These are phyloP conservation scores for Prunus salicina DNA, from an alignment of 306 rosid species.

Conservation along the genomic window DNA sequence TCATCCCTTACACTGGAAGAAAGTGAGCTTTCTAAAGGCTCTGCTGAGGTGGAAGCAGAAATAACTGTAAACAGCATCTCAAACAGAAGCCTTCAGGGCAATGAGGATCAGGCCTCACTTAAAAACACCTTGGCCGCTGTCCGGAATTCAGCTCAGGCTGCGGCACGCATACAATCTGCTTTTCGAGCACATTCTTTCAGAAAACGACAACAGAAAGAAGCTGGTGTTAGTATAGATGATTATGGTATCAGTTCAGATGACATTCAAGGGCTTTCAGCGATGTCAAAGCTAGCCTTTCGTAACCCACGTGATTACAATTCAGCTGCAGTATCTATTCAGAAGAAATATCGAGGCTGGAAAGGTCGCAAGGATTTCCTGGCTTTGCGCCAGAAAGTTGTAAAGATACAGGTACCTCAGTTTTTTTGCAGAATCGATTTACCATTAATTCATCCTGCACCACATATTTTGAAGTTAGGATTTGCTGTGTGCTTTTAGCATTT, in stretches of 20 bases:
- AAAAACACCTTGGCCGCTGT: constrained; percentile 68
- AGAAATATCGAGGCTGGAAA: constrained; percentile 89
- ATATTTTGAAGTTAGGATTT: background rate
- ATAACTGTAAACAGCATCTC: constrained; percentile 50
- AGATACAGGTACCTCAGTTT: constrained; percentile 70
- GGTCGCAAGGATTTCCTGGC: constrained; percentile 73
- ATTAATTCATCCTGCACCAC: background rate
- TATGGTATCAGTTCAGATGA: constrained; percentile 39
- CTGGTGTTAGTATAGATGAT: constrained; percentile 37
- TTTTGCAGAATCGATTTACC: background rate
- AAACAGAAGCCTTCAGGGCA: constrained; percentile 35
- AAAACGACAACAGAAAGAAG: constrained; percentile 46
- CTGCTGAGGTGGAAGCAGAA: constrained; percentile 75
- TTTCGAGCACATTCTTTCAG: constrained; percentile 87
- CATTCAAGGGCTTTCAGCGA: constrained; percentile 58
- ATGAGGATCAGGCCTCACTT: constrained; percentile 61
- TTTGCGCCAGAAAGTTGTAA: constrained; percentile 78
- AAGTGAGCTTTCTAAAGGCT: constrained; percentile 57
- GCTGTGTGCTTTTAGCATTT: background rate
- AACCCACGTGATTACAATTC: constrained; percentile 55
- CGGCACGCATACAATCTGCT: constrained; percentile 89
- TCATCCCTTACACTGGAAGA: constrained; percentile 81
- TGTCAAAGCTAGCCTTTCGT: constrained; percentile 60
- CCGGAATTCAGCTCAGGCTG: constrained; percentile 87
- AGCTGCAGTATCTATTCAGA: constrained; percentile 93